Base-by-base conservation (phyloP, 2,329 filamentous ascomycete genomes). In the Chaetomium globosum region DNA sequence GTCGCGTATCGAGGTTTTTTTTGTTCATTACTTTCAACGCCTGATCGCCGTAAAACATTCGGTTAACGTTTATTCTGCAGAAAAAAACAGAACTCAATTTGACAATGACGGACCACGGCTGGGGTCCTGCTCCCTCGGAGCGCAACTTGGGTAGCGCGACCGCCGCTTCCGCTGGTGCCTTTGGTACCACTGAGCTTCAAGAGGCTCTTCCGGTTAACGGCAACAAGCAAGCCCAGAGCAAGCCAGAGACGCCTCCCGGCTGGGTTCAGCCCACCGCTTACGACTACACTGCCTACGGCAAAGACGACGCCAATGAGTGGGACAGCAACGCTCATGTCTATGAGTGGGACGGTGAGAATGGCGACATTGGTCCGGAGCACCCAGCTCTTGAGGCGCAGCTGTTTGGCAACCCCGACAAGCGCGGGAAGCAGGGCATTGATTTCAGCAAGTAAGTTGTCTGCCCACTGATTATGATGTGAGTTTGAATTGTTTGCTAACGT, bases 331-430 rank as follows among this genome's bases (percentile, higher is more conserved):
- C 87, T n/a, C 78, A 75, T 0, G 82, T 90, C 52, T 98, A 98
- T 71, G 86, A 93, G 73, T 98, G 91, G 90, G 83, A 87, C 21
- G 92, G 93, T 12, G 92, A 96, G 2, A 91, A 84, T 70, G 95
- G 94, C 2, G 94, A 98, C 49, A 81, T 99, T 61, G 94, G 89
- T 7, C 93, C 93, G 0, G 81, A 80, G 58, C 84, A 88, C 61
- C 80, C 83, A 0, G 84, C 87, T 56, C 85, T 99, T 0, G 94
- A 98, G 80, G 71, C 83, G 8, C 80, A 89, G 71, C 85, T 99
- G 7, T 99, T 96, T 65, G 87, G 87, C 4, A 75, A 80, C 63
- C 82, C 84, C 0, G 78, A 80, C 6, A 80, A 84, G 54, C 80
- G 84, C 31, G 75, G 82, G 59, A 69, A 79, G 75, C 61, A 73